Evolutionary conservation across 164 flowering plant genomes (phyloP).

Genomic region (Protea cynaroides): DNA sequence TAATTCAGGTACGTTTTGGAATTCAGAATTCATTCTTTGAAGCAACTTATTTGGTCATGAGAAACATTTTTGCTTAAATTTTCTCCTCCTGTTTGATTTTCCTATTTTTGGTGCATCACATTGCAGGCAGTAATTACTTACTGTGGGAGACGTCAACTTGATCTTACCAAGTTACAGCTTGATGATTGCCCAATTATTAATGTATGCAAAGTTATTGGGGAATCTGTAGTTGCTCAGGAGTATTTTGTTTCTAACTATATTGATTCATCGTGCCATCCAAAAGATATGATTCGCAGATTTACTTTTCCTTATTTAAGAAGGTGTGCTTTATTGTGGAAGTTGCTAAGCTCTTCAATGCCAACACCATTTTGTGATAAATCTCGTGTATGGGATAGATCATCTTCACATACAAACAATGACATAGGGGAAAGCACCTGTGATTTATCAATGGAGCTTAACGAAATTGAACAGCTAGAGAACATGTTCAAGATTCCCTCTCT

Average conservation of each 20-base stretch:
- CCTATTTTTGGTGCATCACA: slow-evolving; percentile 1
- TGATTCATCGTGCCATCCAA: slow-evolving; percentile 38
- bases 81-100: slow-evolving; percentile 1
- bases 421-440: slow-evolving; percentile 17
- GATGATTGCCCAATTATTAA: slow-evolving; percentile 44
- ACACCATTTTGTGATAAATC: slow-evolving; percentile 45
- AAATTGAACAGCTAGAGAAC: slow-evolving; percentile 49
- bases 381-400: slow-evolving; percentile 25
- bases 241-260: slow-evolving; percentile 54
- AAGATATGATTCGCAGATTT: slow-evolving; percentile 48
- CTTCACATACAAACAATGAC: slow-evolving; percentile 17
- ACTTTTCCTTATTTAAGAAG: slow-evolving; percentile 77
- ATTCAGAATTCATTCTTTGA: background rate
- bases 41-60: background rate
- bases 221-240: slow-evolving; percentile 31
- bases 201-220: slow-evolving; percentile 38
- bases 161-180: slow-evolving; percentile 24
- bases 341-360: slow-evolving; percentile 41
- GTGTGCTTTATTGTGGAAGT: slow-evolving; percentile 76
- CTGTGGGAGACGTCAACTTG: slow-evolving; percentile 20
- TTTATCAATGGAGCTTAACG: slow-evolving; percentile 29
- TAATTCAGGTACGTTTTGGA: slow-evolving; percentile 53
- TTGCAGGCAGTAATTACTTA: slow-evolving; percentile 60
- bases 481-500: slow-evolving; percentile 66
- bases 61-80: background rate